Evolutionary conservation across 371 early-diverging fungal species (phyloP).

Genomic region (Rhizomucor pusillus): DNA sequence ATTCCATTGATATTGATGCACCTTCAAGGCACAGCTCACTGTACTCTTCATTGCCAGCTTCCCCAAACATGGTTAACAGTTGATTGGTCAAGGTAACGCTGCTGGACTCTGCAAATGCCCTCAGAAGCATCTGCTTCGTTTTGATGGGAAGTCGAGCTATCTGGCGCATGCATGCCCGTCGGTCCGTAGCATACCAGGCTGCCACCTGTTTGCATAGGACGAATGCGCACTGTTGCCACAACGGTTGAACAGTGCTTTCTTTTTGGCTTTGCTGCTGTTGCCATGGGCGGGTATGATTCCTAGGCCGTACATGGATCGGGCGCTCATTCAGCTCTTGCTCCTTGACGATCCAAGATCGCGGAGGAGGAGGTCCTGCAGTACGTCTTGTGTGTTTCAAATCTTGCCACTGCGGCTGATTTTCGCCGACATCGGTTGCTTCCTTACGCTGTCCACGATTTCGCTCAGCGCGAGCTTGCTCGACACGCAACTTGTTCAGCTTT

Average conservation of each 20-base stretch:
- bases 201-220: no score
- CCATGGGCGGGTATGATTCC: no score
- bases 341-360: neutral
- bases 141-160: no score
- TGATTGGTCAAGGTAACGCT: no score
- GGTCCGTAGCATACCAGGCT: no score
- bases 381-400: neutral
- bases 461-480: slow-evolving; percentile 6
- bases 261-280: no score
- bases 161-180: no score
- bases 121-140: no score
- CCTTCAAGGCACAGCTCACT: slow-evolving; percentile 3
- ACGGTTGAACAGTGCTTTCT: no score
- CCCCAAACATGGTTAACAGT: neutral
- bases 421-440: neutral
- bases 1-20: slow-evolving; percentile 5
- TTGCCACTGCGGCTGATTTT: neutral
- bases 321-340: neutral
- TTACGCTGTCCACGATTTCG: neutral
- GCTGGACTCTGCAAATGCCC: no score
- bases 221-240: no score
- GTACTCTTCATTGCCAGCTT: neutral
- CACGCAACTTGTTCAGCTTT: neutral
- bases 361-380: neutral
- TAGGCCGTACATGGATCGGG: no score